Evolutionary conservation across 2,329 filamentous ascomycete species (phyloP), one percentile per base, ranked within the genome.

Genomic region (Talaromyces sp.): DNA sequence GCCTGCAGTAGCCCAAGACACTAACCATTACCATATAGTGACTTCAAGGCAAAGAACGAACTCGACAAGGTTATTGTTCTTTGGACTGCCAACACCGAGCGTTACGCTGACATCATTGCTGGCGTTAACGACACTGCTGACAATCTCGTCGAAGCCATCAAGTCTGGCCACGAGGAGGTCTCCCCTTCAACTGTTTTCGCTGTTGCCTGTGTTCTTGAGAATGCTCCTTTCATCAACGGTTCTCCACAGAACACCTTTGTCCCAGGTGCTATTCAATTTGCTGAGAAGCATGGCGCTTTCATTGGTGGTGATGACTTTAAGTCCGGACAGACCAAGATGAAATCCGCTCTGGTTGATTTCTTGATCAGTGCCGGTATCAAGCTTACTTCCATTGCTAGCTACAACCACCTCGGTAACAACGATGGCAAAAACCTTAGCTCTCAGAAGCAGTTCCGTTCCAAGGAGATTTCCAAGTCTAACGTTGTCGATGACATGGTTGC

Each of bases 301-400:
- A 93, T 99, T 73, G 95, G 95, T 66, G 95, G 95, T 70, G 95
- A 99, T 74, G 95, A 99, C 82, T 99, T 99, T 89, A 99, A 99
- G 84, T 98, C 95, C 68, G 95, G 95, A 68, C 95, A 99, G 85
- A 99, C 95, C 78, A 99, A 99, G 88, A 99, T 99, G 95, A 99
- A 99, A 84, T 98, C 95, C 67, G 95, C 95, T 22, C 88, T 99
- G 35, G 95, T 98, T 54, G 95, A 99, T 82, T 99, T 99, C 83
- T 82, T 99, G 77, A 97, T 99, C 88, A 97, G 89, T 78, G 95
- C 95, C 57, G 95, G 95, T 77, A 98, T 99, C 86, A 97, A 97
- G 84, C 88, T 99, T 75, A 98, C 94, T 66, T 97, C 93, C 47
- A 98, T 99, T 82, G 92, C 95, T 70, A 96, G 91, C 82, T 99